Evolutionary conservation across 805 yeast species (phyloP), one percentile per base, ranked within the genome.

Genomic region (Lipomyces orientalis): DNA sequence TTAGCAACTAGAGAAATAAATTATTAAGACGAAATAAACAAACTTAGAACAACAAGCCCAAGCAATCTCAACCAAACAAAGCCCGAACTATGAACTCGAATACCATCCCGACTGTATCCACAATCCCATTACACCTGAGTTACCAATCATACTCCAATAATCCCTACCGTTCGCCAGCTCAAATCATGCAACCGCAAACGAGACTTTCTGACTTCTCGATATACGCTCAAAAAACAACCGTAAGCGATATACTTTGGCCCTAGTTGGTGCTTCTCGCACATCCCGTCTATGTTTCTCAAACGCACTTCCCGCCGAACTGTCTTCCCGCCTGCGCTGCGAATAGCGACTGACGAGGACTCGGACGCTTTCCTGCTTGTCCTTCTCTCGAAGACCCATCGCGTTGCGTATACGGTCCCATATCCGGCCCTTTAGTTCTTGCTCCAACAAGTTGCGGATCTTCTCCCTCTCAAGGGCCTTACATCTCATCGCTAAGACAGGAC

Each of bases 401-500:
- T 43, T 14, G 34, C 49, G 34, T 14, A 66, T 8, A 5, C 51
- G 57, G 22, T 29, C 29, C 66, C 66, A 62, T 12, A 56, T 60
- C 3, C 63, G 22, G 43, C 39, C 57, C 14, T 35, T n/a, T 35
- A 67, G 56, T 16, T 57, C 55, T 39, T 34, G 58, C 49, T 67
- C 70, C 12, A 75, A 64, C 46, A 64, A 66, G 60, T 73, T 75
- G 16, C 67, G 71, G 31, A 70, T 71, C 57, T 64, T 68, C 64
- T 74, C 74, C 29, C 74, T 59, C 66, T 75, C 76, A 4, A 75
- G 62, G 4, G 70, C 57, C 49, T 61, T 51, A 56, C 69, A 64
- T 51, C 72, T 57, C 72, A 69, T 43, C 4, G 72, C 72, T 8
- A 69, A 58, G 7, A 59, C 67, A 2, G 72, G 68, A n/a, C 64